Conservation (phyloP, 768 basidiomycete species). For the Sporobolomyces pararoseus region DNA sequence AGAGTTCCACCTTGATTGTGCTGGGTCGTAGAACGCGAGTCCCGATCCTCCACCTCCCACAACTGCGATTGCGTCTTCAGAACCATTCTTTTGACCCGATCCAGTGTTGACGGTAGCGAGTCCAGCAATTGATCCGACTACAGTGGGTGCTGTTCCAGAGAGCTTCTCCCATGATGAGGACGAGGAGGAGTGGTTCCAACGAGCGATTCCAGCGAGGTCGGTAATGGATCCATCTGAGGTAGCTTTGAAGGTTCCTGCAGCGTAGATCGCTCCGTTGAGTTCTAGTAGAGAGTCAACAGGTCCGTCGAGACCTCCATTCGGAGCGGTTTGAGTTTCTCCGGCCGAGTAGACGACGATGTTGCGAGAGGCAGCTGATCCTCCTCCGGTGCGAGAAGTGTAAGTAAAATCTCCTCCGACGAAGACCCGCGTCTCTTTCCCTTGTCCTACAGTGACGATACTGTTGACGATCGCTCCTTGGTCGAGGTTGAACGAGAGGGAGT, state of each 20-base stretch:
- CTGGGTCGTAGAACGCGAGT: slow-evolving; percentile 36
- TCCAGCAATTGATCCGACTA: slow-evolving; percentile 2
- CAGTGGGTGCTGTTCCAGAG: neutral
- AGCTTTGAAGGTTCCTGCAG: slow-evolving; percentile 83
- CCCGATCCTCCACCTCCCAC: slow-evolving; percentile 32
- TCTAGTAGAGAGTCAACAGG: slow-evolving; percentile 63
- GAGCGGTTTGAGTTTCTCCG: slow-evolving; percentile 53
- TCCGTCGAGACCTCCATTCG: slow-evolving; percentile 73
- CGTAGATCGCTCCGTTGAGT: slow-evolving; percentile 60
- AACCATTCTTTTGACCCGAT: neutral
- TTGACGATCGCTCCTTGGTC: slow-evolving; percentile 14
- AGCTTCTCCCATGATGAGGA: slow-evolving; percentile 35
- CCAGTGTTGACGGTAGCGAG: slow-evolving; percentile 28
- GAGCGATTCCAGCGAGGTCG: slow-evolving; percentile 53
- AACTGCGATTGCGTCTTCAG: slow-evolving; percentile 25
- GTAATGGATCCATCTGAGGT: slow-evolving; percentile 69
- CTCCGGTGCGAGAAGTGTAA: slow-evolving; percentile 51
- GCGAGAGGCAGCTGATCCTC: slow-evolving; percentile 54
- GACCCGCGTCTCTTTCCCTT: neutral
- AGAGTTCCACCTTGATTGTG: slow-evolving; percentile 28
- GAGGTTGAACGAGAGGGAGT: slow-evolving; percentile 39
- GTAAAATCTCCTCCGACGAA: slow-evolving; percentile 66
- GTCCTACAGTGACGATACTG: slow-evolving; percentile 8
- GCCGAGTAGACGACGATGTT: slow-evolving; percentile 71
- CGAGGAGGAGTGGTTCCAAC: slow-evolving; percentile 29